Conservation (phyloP, 306 rosid species). For the Biancaea sappan region DNA sequence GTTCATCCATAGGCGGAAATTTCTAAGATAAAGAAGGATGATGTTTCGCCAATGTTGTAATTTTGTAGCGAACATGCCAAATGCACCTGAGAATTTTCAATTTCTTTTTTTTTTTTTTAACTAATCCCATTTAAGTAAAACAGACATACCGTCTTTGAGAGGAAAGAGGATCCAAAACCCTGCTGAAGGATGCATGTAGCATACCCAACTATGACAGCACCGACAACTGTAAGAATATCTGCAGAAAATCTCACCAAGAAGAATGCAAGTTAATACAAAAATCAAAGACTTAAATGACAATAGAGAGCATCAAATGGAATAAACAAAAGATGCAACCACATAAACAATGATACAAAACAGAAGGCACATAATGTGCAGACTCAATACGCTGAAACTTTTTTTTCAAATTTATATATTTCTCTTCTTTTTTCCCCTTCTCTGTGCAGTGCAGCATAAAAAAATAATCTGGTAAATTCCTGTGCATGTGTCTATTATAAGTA, state of each 20-base stretch:
- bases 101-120: conserved; percentile 20
- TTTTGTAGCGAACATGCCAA: conserved; percentile 17
- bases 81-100: conserved; percentile 13
- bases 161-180: conserved; percentile 77
- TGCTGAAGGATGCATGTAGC: conserved; percentile 89
- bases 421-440: background rate
- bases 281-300: conserved; percentile 4
- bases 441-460: background rate
- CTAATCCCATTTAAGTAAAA: conserved; percentile 19
- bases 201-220: conserved; percentile 82
- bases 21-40: background rate
- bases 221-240: conserved; percentile 89
- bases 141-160: conserved; percentile 52
- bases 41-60: background rate
- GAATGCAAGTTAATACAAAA: conserved; percentile 6
- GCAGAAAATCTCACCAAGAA: conserved; percentile 45
- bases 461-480: background rate
- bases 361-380: background rate
- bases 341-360: background rate
- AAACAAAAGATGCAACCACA: background rate
- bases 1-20: background rate
- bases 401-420: background rate
- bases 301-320: conserved; percentile 10
- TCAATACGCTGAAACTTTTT: no score
- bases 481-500: background rate